Conservation (phyloP, 164 flowering plant genomes). For the Piper longum region DNA sequence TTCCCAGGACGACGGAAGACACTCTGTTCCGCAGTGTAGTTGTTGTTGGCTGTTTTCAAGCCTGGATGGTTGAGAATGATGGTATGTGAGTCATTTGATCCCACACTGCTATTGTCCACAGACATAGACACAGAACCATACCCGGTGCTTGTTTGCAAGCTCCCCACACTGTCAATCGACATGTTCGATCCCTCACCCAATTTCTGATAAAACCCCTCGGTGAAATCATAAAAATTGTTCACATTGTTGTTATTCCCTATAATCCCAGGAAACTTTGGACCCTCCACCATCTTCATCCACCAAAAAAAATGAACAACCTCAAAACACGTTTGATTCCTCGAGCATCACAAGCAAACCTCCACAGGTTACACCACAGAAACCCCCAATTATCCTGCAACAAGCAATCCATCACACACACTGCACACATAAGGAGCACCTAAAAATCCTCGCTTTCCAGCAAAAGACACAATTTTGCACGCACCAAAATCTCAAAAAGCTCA, state of each 20-base stretch:
- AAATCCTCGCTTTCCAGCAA: neutral
- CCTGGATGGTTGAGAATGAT: constrained; percentile 20
- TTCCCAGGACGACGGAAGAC: constrained; percentile 17
- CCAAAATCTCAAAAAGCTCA: neutral
- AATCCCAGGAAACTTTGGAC: constrained; percentile 24
- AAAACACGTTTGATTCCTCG: too few relatives aligned
- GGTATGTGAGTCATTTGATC: constrained; percentile 23
- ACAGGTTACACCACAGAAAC: too few relatives aligned
- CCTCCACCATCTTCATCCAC: constrained; percentile 22
- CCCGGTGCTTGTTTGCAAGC: constrained; percentile 20
- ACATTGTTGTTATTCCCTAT: constrained; percentile 15
- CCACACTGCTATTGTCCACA: constrained; percentile 30
- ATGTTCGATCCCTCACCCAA: constrained; percentile 29
- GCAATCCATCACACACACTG: neutral
- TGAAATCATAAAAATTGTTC: constrained; percentile 18
- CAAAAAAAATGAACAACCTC: too few relatives aligned
- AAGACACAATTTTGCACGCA: neutral
- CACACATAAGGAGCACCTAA: neutral
- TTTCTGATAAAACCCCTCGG: constrained; percentile 18
- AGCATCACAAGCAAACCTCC: too few relatives aligned
- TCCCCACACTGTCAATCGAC: constrained; percentile 28
- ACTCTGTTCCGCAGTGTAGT: constrained; percentile 23
- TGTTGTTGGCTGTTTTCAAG: constrained; percentile 12
- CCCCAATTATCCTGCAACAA: too few relatives aligned
- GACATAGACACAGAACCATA: constrained; percentile 26